These are phyloP conservation scores for Haberlea rhodopensis DNA, from an alignment of 257 asterid genomes.

Conservation along the genomic window DNA sequence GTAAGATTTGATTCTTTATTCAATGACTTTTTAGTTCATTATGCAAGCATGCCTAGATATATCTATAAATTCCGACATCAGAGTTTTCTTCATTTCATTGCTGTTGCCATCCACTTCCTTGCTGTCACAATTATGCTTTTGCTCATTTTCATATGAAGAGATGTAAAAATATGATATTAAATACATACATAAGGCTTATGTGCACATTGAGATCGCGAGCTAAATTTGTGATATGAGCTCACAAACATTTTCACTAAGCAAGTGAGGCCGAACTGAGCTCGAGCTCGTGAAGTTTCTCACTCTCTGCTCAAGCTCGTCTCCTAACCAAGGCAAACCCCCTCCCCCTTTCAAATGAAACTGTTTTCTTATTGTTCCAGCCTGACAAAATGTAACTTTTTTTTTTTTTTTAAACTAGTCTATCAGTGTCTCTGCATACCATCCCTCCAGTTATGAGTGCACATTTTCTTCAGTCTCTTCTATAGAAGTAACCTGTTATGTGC, in stretches of 20 bases:
- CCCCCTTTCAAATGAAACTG: neutral
- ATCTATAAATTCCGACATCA: no score
- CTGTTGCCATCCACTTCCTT: neutral
- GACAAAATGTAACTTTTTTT: neutral
- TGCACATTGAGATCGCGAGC: neutral
- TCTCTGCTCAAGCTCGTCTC: no score
- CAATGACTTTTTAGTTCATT: no score
- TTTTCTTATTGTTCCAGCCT: neutral
- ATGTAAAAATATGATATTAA: no score
- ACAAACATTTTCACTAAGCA: neutral
- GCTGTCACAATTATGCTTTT: neutral
- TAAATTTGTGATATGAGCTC: neutral
- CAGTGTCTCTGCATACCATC: neutral
- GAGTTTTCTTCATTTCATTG: neutral
- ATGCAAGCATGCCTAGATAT: no score
- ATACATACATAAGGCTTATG: no score
- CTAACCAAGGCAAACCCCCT: no score
- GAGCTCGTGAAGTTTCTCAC: neutral
- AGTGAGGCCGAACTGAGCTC: neutral
- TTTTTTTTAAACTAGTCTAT: neutral
- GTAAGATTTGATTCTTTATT: constrained; percentile 30
- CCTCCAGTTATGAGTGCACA: neutral
- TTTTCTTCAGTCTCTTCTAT: neutral
- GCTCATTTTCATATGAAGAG: neutral
- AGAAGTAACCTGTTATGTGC: no score